Evolutionary conservation across 257 asterid species (phyloP), one percentile per base, ranked within the genome.

Genomic region (Przewalskia tangutica): DNA sequence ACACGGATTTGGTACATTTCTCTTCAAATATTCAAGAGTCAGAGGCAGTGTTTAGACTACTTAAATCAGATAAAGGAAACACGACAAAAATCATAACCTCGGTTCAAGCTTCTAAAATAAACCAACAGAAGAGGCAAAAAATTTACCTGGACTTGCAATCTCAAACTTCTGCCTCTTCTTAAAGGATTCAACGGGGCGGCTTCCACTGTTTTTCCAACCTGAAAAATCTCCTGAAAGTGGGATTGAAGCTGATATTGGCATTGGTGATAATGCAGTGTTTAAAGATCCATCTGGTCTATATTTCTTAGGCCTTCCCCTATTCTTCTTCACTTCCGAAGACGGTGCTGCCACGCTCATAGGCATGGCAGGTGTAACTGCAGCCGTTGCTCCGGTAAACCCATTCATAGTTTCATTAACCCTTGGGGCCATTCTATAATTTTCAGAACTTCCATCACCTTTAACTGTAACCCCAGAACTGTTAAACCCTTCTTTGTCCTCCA

Each of bases 191-290:
- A 83, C 86, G 0, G 92, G 84, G n/a, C 89, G 84, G 44, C 83
- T 88, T 7, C 85, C 78, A 85, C 89, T 86, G 71, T 84, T 94
- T 78, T 90, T 91, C 97, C 96, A 95, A 38, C 84, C 86, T 0
- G 96, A 84, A 84, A 85, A 94, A 59, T 95, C 97, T 17, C 97
- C 97, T 3, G 97, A 46, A 54, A 95, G 89, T 34, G 99, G 98
- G 84, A 95, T 91, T 76, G 99, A 94, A 54, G 97, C 98, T 9
- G 99, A 95, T 67, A 95, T 92, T 6, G 99, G 98, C 98, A 94
- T 95, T 48, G 99, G 99, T 0, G 99, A 95, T 86, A 94, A 86
- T 86, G 99, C 93, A 83, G 85, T 82, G 11, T 7, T 78, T 18
- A 46, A 50, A 71, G 79, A 71, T n/a, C 96, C 99, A 86, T 89